phyloP scores from a whole-genome alignment of 1,139 yeast genomes.

The Kodamaea ohmeri region DNA sequence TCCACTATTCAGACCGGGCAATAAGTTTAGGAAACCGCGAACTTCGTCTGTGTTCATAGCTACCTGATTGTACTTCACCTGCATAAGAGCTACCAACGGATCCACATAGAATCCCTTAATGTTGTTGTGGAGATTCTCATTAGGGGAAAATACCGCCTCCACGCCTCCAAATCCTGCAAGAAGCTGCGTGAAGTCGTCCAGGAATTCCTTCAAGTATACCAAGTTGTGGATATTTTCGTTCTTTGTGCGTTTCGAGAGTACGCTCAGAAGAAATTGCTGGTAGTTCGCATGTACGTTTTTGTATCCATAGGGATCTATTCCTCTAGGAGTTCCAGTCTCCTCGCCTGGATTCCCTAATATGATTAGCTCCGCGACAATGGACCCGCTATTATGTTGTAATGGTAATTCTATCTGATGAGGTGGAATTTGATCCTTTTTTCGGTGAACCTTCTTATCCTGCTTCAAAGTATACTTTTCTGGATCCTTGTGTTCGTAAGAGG shows the following conservation, averaged over 20 bases:
- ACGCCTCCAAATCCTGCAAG: constrained; percentile 22
- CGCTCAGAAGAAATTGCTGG: constrained; percentile 32
- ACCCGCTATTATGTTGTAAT: neutral
- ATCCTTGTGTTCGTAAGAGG: constrained; percentile 14
- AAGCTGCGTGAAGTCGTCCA: constrained; percentile 30
- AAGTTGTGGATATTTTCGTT: constrained; percentile 28
- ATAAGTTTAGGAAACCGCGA: constrained; percentile 21
- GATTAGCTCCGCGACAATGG: constrained; percentile 12
- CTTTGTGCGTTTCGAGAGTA: constrained; percentile 21
- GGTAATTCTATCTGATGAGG: neutral
- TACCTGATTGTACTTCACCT: constrained; percentile 31
- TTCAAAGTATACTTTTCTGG: constrained; percentile 13
- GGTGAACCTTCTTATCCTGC: constrained; percentile 12
- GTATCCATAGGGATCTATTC: constrained; percentile 32
- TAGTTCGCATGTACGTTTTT: constrained; percentile 39
- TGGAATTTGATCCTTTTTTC: constrained; percentile 7
- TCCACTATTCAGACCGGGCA: constrained; percentile 5
- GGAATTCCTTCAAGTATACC: constrained; percentile 39
- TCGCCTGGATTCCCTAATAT: constrained; percentile 18
- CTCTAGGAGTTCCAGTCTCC: constrained; percentile 9
- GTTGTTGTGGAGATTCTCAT: constrained; percentile 36
- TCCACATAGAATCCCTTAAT: constrained; percentile 39
- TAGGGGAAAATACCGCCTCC: constrained; percentile 15
- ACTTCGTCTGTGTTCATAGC: constrained; percentile 34
- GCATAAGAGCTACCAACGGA: constrained; percentile 39